Base-by-base conservation (phyloP, 345 rosid genomes). In the Populus alba region DNA sequence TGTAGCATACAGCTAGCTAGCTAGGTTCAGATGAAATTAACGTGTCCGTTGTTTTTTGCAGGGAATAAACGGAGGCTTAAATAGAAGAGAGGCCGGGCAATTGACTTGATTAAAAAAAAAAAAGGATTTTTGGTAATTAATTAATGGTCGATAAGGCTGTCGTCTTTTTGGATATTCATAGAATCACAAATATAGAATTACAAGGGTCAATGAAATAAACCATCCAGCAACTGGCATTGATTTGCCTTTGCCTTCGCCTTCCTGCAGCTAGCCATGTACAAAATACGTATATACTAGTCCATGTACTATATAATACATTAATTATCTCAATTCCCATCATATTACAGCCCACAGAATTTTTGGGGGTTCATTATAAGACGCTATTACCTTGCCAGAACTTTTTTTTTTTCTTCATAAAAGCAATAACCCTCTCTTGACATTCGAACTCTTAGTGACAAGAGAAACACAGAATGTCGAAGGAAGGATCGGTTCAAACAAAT, bases 61-160 rank as follows among this genome's bases (percentile, higher is more conserved):
- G 33, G 38, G 43, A 31, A n/a, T 51, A 72, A n/a, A 8, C 11
- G 22, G 1, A 10, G 63, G 65, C 65, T 33, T 72, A 33, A 72
- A 72, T 72, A 72, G 75, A 72, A 62, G 38, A 39, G 20, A 33
- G 33, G 37, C 3, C 23, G 57, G 65, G 9, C 10, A 10, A 33
- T 53, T 72, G 75, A 72, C 66, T 72, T 72, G 39, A 71, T 27
- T 16, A 45, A 25, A 71, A 43, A 27, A 47, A 45, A 25, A 71
- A 7, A 29, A 5, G 59, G 59, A 7, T 53, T 22, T 20, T 59
- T 59, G 63, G n/a, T 23, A 10, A 59, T 59, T 59, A 10, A 59
- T 59, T 59, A 59, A n/a, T 3, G 29, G 10, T 23, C 5, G n/a
- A 9, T 1, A 10, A 59, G 29, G 63, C 63, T 74, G 69, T 62